Evolutionary conservation across 352 stramenopile genomes (phyloP).

Genomic region (Phytophthora fragariaefolia): DNA sequence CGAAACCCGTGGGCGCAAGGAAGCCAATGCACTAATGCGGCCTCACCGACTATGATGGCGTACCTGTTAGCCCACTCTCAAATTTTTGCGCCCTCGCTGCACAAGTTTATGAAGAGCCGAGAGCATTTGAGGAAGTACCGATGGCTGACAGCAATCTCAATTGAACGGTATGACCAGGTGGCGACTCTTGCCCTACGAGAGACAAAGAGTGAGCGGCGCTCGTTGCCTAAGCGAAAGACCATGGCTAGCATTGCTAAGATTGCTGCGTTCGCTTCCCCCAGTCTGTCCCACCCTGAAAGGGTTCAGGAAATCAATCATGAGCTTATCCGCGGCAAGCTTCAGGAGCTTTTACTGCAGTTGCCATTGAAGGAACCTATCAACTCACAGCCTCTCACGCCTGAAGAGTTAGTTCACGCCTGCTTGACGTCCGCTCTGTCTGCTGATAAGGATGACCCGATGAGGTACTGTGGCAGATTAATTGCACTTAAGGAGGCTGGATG

Average conservation of each 20-base stretch:
- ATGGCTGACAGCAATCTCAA: constrained; percentile 74
- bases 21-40: constrained; percentile 15
- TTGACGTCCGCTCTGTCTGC: constrained; percentile 54
- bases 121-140: constrained; percentile 57
- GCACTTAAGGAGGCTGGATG: no score
- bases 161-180: constrained; percentile 69
- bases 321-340: constrained; percentile 61
- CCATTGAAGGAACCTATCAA: constrained; percentile 50
- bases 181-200: constrained; percentile 65
- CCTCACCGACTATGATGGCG: constrained; percentile 49
- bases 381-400: constrained; percentile 42
- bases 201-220: constrained; percentile 54
- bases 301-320: constrained; percentile 70
- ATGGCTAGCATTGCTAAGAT: constrained; percentile 85
- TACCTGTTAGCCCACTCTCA: constrained; percentile 73
- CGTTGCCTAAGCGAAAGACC: constrained; percentile 72
- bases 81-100: constrained; percentile 60
- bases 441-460: constrained; percentile 57
- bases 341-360: constrained; percentile 69
- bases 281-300: constrained; percentile 39
- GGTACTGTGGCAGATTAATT: constrained; percentile 34
- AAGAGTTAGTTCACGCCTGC: constrained; percentile 57
- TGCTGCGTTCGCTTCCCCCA: constrained; percentile 63
- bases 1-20: constrained; percentile 65
- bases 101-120: constrained; percentile 72